Percentiles rank a stretch among this genome's conserved stretches.
These are phyloP conservation scores for Xerocomus potaroensis DNA, from an alignment of 768 basidiomycete genomes.

Conservation along the genomic window DNA sequence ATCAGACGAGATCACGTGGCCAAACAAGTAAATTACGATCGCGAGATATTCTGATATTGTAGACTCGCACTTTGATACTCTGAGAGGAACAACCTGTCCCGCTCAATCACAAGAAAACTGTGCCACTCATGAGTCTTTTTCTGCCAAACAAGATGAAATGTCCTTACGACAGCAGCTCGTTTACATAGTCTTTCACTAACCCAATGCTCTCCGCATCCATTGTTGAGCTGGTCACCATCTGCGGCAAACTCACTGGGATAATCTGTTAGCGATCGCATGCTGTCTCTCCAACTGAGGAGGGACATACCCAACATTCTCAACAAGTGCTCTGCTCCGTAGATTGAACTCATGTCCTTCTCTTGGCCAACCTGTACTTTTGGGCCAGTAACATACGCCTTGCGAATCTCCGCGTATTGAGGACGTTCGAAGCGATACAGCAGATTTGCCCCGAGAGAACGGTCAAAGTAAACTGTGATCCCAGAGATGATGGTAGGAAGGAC, in stretches of 20 bases:
- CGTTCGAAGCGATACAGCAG: constrained; percentile 94
- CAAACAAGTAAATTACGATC: constrained; percentile 45
- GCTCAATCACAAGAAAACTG: constrained; percentile 79
- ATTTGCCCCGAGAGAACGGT: constrained; percentile 84
- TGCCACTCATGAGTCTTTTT: background rate
- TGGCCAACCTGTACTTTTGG: constrained; percentile 59
- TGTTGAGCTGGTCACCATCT: constrained; percentile 84
- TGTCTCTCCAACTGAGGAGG: background rate
- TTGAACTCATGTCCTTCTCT: constrained; percentile 81
- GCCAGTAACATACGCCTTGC: constrained; percentile 70
- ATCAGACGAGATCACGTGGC: background rate
- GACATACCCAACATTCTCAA: constrained; percentile 83
- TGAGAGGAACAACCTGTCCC: constrained; percentile 64
- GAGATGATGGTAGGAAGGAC: constrained; percentile 78
- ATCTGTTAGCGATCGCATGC: constrained; percentile 7
- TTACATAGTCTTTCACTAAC: constrained; percentile 84
- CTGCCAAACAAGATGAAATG: background rate
- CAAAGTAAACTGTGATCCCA: constrained; percentile 89
- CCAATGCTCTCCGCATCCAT: constrained; percentile 85
- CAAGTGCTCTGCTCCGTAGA: constrained; percentile 95
- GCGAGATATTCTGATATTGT: constrained; percentile 78
- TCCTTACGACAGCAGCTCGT: constrained; percentile 75
- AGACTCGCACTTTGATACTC: constrained; percentile 77
- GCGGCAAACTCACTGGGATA: constrained; percentile 79
- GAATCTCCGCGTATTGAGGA: constrained; percentile 82